Evolutionary conservation across 306 rosid genomes (phyloP).

Genomic region (Lathyrus tuberosus): DNA sequence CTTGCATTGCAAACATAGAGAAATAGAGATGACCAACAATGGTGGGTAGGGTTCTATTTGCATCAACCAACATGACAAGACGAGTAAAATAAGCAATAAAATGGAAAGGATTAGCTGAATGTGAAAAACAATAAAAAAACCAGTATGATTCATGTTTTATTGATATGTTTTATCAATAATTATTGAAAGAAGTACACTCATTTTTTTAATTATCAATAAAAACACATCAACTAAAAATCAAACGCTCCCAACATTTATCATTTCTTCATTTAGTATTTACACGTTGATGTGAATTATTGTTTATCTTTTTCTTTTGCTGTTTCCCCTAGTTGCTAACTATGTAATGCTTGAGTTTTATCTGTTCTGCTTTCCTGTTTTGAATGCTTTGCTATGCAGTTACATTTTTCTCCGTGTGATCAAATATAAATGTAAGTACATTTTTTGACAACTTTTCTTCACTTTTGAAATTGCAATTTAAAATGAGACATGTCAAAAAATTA

Average conservation of each 20-base stretch:
- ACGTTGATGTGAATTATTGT: not conserved
- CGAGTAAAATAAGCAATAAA: not conserved
- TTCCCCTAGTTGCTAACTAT: not conserved
- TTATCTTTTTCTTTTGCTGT: constrained; percentile 4
- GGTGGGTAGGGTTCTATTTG: not conserved
- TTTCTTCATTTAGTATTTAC: not conserved
- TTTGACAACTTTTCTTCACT: not conserved
- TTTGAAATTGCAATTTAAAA: constrained; percentile 11
- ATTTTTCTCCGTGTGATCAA: not conserved
- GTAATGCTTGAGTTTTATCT: not conserved
- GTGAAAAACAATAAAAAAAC: not conserved
- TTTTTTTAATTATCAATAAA: not conserved
- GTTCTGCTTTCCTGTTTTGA: not conserved
- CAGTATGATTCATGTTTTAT: not conserved
- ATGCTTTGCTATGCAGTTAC: not conserved
- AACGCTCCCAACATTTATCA: not conserved
- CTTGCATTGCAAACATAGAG: not conserved
- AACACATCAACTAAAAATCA: not conserved
- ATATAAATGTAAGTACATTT: constrained; percentile 14
- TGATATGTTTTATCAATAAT: not conserved
- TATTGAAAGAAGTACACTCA: not conserved
- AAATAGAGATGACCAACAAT: not conserved
- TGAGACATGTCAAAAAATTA: not conserved
- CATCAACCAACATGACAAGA: constrained; percentile 1
- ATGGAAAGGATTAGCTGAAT: not conserved